Base-by-base conservation (phyloP, 345 rosid genomes). In the Arabis alpina region DNA sequence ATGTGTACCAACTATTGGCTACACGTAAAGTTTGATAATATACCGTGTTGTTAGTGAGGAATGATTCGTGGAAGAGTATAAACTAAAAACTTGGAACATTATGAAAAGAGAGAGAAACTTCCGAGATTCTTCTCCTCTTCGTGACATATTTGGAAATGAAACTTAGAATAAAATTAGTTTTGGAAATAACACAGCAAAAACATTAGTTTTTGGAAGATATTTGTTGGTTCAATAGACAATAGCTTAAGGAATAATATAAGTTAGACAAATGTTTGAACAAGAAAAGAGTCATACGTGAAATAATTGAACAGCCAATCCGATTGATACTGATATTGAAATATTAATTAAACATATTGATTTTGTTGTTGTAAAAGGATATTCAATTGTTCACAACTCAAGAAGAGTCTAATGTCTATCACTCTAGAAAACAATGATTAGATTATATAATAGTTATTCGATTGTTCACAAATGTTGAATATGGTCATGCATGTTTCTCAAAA, bases 1-100 rank as follows among this genome's bases (percentile, higher is more conserved):
- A 55, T 5, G 25, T 68, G 43, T 45, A 34, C 10, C 59, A 37
- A 43, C 9, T 23, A 7, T 68, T n/a, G 15, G 7, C 6, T 42
- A 69, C 73, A 69, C 73, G 65, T 57, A 47, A 68, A 68, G 73
- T 25, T 69, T 40, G 30, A 40, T 58, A 30, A 47, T 47, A 23
- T 52, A 56, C 30, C 25, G n/a, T 16, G n/a, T 37, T 70, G 7
- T 59, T 40, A 42, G 54, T 14, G 43, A 66, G 10, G 56, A 59
- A 70, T 40, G 32, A 19, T 70, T 70, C 34, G 51, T 39, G 16
- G 67, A 30, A 10, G 24, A 41, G 19, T 10, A 11, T 28, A 50
- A 70, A 41, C 53, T 10, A 11, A 15, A 50, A 70, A 41, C 53
- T 70, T 70, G 7, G 50, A 70, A 70, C 49, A 57, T 43, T 32